Conservation (phyloP, 257 asterid species). For the Solanum tarijense region DNA sequence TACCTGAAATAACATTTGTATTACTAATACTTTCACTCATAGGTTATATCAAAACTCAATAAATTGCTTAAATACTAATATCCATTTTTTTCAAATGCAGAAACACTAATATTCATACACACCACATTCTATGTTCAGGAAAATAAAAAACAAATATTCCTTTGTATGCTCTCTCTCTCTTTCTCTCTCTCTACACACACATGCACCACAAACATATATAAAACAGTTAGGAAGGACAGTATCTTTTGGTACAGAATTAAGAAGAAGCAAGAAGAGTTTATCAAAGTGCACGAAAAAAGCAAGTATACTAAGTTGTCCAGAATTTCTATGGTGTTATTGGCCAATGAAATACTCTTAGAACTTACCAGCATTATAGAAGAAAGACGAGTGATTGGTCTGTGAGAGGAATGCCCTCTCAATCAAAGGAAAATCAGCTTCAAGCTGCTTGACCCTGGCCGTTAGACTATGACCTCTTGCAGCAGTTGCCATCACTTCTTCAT, state of each 20-base stretch:
- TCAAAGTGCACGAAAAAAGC: background rate
- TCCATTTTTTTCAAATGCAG: background rate
- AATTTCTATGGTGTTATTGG: background rate
- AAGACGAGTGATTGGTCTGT: conserved; percentile 77
- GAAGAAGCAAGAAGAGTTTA: background rate
- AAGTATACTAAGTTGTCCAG: background rate
- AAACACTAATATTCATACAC: background rate
- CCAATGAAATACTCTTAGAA: background rate
- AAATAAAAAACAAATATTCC: background rate
- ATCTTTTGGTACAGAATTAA: background rate
- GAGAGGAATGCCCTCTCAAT: conserved; percentile 83
- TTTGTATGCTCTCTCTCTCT: background rate
- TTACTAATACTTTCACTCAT: background rate
- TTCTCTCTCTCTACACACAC: background rate
- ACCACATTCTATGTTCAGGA: background rate
- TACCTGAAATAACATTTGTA: conserved; percentile 35
- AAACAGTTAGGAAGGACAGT: background rate
- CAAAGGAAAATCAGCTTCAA: conserved; percentile 70
- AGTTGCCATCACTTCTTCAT: conserved; percentile 86
- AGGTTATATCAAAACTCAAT: background rate
- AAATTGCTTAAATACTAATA: background rate
- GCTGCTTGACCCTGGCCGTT: conserved; percentile 77
- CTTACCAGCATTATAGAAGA: conserved; percentile 65
- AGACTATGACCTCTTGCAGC: conserved; percentile 85
- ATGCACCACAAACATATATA: background rate